Evolutionary conservation across 257 asterid genomes (phyloP).

Genomic region (Solanum clarkiae): DNA sequence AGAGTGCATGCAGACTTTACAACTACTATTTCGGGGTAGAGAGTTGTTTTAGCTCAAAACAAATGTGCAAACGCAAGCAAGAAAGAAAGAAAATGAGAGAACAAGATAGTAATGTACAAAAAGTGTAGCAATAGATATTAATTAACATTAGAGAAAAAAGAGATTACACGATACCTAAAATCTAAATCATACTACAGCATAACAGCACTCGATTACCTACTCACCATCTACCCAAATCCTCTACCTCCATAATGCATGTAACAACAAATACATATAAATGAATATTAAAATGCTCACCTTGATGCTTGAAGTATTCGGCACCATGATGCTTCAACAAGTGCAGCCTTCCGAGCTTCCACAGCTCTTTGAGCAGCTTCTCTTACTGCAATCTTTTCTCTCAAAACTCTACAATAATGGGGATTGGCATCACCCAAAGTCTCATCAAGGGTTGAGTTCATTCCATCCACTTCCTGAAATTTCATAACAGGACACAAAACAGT

Average conservation of each 20-base stretch:
- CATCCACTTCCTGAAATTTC: slow-evolving; percentile 61
- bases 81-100: background rate
- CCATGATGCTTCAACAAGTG: slow-evolving; percentile 97
- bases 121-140: background rate
- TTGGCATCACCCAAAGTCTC: slow-evolving; percentile 89
- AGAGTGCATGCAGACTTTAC: background rate
- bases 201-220: background rate
- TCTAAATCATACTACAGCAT: background rate
- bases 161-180: background rate
- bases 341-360: slow-evolving; percentile 74
- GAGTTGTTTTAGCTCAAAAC: background rate
- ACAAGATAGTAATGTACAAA: background rate
- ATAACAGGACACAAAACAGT: background rate
- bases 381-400: slow-evolving; percentile 84
- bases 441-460: slow-evolving; percentile 86
- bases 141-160: background rate
- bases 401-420: slow-evolving; percentile 73
- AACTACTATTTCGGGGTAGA: background rate
- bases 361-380: slow-evolving; percentile 91
- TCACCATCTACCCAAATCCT: background rate
- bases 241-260: background rate
- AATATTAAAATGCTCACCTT: slow-evolving; percentile 18
- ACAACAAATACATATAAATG: background rate
- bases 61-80: background rate
- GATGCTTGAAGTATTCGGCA: slow-evolving; percentile 89